Evolutionary conservation across 2,329 filamentous ascomycete species (phyloP), one percentile per base, ranked within the genome.

Genomic region (Aspergillus sp.): DNA sequence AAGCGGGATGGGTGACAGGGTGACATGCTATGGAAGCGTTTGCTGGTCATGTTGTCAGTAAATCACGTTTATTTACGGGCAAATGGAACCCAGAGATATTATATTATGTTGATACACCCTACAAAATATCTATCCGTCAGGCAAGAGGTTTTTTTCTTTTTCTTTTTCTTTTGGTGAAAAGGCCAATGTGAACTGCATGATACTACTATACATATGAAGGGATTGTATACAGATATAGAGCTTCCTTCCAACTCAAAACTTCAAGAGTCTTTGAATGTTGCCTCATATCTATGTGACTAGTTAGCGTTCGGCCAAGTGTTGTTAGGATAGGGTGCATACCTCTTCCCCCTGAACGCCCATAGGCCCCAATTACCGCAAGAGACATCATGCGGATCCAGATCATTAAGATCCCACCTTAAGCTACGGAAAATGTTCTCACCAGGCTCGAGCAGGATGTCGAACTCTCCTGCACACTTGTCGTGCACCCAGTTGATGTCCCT

Each of bases 301-400:
- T 54, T 22, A 52, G 24, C 32, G 41, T 49, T 43, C 20, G 17
- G 20, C 17, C 15, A 13, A 26, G 20, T 22, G 24, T 39, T 32
- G 13, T 38, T 24, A 24, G 24, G 26, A 18, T 43, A 34, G 11
- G 2, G 34, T 20, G 39, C 85, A 66, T 84, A 97, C 85, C 93
- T 89, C 85, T 99, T 99, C 66, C 95, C 95, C 77, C 95, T 86
- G 80, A 99, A 99, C 13, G 89, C 92, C 91, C 96, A 99, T 2
- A 96, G 81, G 11, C 95, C 95, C 91, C 92, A 99, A 75, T 99
- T 99, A 55, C 95, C 93, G 69, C 91, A 96, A 66, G 89, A 96
- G 61, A 98, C 81, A 74, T 98, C 95, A 71, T 96, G 90, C 6
- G 93, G 93, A 72, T 97, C 95, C 62, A 95, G 79, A 70, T 99